A percentile compares a stretch with the other conserved stretches of the same genome.
Conservation (phyloP, 805 yeast species). For the Starmerella geochares region DNA sequence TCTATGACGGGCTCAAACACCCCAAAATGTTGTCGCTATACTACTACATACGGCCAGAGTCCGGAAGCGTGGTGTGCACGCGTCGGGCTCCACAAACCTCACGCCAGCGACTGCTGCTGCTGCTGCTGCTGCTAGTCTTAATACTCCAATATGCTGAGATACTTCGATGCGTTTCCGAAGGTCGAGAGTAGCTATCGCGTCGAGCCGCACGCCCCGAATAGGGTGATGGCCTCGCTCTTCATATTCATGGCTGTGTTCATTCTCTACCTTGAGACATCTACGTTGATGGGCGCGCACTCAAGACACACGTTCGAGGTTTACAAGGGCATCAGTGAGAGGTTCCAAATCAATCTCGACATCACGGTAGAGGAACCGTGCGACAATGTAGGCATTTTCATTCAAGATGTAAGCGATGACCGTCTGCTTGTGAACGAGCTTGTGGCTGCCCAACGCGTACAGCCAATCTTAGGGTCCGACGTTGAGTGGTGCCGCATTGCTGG, state of each 20-base stretch:
- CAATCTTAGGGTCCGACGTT: constrained; percentile 1
- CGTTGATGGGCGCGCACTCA: constrained; percentile 68
- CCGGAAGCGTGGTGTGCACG: no score
- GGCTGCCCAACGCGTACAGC: constrained; percentile 34
- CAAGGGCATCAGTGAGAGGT: constrained; percentile 42
- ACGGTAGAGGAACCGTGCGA: constrained; percentile 78
- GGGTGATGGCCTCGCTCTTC: constrained; percentile 2
- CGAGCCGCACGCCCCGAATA: constrained; percentile 42
- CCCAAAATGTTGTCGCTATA: no score
- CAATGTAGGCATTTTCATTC: constrained; percentile 59
- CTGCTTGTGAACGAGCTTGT: constrained; percentile 68
- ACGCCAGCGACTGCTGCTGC: no score
- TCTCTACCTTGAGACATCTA: constrained; percentile 77
- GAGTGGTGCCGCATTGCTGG: constrained; percentile 79
- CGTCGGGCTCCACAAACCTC: no score
- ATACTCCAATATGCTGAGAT: constrained; percentile 37
- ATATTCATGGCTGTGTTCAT: constrained; percentile 41
- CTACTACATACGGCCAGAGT: no score
- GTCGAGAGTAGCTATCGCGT: constrained; percentile 60
- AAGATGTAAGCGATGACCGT: constrained; percentile 68
- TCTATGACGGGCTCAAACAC: no score
- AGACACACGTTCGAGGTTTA: constrained; percentile 74
- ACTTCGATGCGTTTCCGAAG: constrained; percentile 71
- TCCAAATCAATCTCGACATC: constrained; percentile 68
- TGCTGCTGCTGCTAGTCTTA: no score